A percentile compares a stretch with the other conserved stretches of the same genome.
Evolutionary conservation across 306 rosid genomes (phyloP).

Genomic region (Hippophae tibetana): DNA sequence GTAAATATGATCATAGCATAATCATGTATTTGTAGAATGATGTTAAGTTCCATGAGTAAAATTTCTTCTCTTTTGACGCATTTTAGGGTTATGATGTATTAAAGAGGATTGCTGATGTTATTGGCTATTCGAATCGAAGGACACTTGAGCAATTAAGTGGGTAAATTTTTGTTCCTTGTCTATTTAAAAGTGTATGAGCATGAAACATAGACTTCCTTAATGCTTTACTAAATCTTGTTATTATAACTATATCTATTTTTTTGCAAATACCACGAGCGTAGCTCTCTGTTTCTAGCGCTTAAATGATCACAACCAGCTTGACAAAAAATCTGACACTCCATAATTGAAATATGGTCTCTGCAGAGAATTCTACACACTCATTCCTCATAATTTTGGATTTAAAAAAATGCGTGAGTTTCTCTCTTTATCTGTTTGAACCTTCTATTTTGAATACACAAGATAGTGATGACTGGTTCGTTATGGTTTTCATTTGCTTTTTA

Average conservation of each 20-base stretch:
- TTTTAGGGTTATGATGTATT: conserved; percentile 69
- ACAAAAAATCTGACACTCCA: not conserved
- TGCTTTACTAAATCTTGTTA: conserved; percentile 4
- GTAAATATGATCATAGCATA: too few species aligned
- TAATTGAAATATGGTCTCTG: conserved; percentile 25
- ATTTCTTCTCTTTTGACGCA: conserved; percentile 15
- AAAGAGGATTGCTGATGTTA: conserved; percentile 75
- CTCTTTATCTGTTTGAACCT: conserved; percentile 8
- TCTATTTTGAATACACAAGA: conserved; percentile 1
- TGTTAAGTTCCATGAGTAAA: conserved; percentile 17
- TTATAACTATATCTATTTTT: too few species aligned
- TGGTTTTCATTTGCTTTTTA: too few species aligned
- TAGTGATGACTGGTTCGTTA: not conserved
- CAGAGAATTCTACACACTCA: conserved; percentile 94
- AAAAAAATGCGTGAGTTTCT: conserved; percentile 67
- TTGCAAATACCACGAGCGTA: too few species aligned
- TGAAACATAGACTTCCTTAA: conserved; percentile 5
- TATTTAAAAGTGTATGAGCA: not conserved
- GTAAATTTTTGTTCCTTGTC: conserved; percentile 28
- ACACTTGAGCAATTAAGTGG: conserved; percentile 77
- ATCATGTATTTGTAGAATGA: not conserved
- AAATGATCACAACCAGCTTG: not conserved
- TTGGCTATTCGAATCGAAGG: conserved; percentile 42
- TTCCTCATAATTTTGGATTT: conserved; percentile 96
- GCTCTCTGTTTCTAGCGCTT: too few species aligned